Percentiles rank a stretch among this genome's conserved stretches.
Evolutionary conservation across 306 rosid species (phyloP).

Genomic region (peach (Prunus persica)): Prunus_persica_NCBIv2 NC_034014.1:2551001-2551500

Average conservation of each 20-base stretch:
- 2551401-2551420: not conserved
- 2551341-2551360: not conserved
- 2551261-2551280: not conserved
- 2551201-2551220: not conserved
- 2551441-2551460: not conserved
- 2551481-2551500: not conserved
- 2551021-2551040: constrained; percentile 12
- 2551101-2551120: constrained; percentile 98
- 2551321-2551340: not conserved
- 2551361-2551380: not conserved
- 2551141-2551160: constrained; percentile 49
- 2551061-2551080: constrained; percentile 97
- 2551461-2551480: not conserved
- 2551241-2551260: not conserved
- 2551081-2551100: constrained; percentile 88
- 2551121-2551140: constrained; percentile 99
- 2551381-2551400: not conserved
- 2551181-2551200: not conserved
- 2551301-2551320: not conserved
- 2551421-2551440: not conserved
- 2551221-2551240: not conserved
- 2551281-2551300: not conserved
- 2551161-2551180: not conserved
- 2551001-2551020: not conserved
- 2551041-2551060: constrained; percentile 67